Evolutionary conservation across 768 basidiomycete genomes (phyloP), one percentile per base, ranked within the genome.

Genomic region (Astraeus odoratus): DNA sequence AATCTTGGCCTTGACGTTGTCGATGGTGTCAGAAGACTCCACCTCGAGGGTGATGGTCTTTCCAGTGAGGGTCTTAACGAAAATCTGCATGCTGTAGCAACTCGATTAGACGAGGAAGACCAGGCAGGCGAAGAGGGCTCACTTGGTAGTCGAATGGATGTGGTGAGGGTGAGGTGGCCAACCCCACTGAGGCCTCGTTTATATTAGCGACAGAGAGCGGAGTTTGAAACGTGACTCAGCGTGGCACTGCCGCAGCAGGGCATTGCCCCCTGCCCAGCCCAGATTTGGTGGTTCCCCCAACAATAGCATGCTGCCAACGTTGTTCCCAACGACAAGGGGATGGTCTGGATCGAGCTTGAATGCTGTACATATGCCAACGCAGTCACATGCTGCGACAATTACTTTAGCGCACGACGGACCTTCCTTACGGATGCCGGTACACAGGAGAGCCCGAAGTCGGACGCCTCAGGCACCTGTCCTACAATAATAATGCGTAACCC

Each of bases 31-130:
- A n/a, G n/a, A n/a, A n/a, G n/a, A n/a, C n/a, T n/a, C n/a, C n/a
- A n/a, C n/a, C n/a, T n/a, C n/a, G n/a, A n/a, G n/a, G n/a, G n/a
- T n/a, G n/a, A 87, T 85, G 19, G 85, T 88, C 80, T 88, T 88
- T 43, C 85, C 83, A 6, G 85, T 86, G 34, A 88, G 67, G n/a
- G 83, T 86, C 75, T 89, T 89, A 46, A 89, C 81, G 51, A 85
- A 86, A 58, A 86, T 85, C 65, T 88, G 85, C 86, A 87, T 87
- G 55, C 67, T 73, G 12, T 8, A 23, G 13, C 8, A 20, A 4
- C 9, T 34, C 3, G n/a, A 2, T 34, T 15, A 34, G 33, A 34
- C n/a, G 1, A 16, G 3, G 33, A 16, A 16, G n/a, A 16, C 33
- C 33, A 6, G 1, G n/a, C 3, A 34, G 7, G n/a, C 6, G 31